phyloP scores from a whole-genome alignment of 179 eudicot genomes.

The Spergularia azorica region DNA sequence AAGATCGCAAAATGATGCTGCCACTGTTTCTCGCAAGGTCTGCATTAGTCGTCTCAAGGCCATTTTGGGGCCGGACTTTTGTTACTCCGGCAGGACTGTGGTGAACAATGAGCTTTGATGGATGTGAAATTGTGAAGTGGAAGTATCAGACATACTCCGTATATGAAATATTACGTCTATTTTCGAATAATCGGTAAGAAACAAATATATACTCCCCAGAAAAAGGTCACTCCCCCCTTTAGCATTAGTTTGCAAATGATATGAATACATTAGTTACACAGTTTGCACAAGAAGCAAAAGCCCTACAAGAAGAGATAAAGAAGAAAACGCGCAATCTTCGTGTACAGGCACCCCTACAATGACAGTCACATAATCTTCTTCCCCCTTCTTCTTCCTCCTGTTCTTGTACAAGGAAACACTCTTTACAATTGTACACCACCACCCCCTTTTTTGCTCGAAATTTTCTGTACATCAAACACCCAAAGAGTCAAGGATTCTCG shows the following conservation, averaged over 20 bases:
- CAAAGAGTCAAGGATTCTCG: background rate
- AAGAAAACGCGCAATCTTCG: background rate
- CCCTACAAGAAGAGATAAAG: background rate
- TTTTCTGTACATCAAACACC: constrained; percentile 1
- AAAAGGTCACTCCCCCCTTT: background rate
- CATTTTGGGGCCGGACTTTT: too few species aligned
- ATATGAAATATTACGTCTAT: too few species aligned
- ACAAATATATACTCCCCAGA: background rate
- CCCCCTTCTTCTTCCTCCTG: constrained; percentile 1
- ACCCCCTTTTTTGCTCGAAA: background rate
- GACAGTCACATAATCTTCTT: background rate
- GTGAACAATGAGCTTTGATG: too few species aligned
- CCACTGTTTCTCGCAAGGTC: too few species aligned
- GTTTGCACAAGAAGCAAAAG: background rate
- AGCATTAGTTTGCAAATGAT: background rate
- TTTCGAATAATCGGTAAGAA: background rate
- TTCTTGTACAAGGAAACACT: background rate
- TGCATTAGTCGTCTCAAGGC: too few species aligned
- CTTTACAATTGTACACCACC: constrained; percentile 9
- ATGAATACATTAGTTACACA: background rate
- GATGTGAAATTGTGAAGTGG: too few species aligned
- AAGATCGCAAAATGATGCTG: background rate
- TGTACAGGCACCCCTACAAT: background rate
- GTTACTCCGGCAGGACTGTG: too few species aligned
- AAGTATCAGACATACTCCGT: too few species aligned